These are phyloP conservation scores for Purpureocillium takamizusanense DNA, from an alignment of 2,329 filamentous ascomycete genomes.

Conservation along the genomic window DNA sequence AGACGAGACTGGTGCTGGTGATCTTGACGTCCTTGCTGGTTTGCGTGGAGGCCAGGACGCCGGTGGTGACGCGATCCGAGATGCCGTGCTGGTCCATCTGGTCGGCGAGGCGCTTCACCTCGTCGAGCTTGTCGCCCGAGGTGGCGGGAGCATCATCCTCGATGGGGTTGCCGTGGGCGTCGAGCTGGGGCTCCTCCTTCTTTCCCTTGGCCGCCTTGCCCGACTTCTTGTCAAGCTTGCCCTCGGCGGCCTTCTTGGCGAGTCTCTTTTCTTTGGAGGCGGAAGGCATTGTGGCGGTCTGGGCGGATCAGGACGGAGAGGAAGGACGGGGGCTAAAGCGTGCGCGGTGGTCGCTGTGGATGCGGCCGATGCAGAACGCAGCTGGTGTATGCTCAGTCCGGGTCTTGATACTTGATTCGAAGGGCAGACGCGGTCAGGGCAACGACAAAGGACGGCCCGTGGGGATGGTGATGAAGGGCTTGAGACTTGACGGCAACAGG, in stretches of 20 bases:
- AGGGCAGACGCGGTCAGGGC: too few species aligned
- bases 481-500: constrained; percentile 4
- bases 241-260: constrained; percentile 62
- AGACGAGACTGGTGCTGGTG: constrained; percentile 84
- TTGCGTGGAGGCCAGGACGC: constrained; percentile 79
- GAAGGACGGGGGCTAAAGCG: not conserved
- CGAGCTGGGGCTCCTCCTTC: constrained; percentile 60
- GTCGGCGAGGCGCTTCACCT: constrained; percentile 77
- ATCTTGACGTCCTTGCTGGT: constrained; percentile 95
- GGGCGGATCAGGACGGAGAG: constrained; percentile 1
- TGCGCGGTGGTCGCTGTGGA: too few species aligned
- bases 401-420: constrained; percentile 6
- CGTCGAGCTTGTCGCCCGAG: constrained; percentile 62
- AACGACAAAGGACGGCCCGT: too few species aligned
- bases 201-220: constrained; percentile 60
- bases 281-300: constrained; percentile 50
- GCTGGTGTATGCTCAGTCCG: not conserved
- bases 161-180: constrained; percentile 50
- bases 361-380: too few species aligned
- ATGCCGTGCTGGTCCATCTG: constrained; percentile 96
- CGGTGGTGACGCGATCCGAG: constrained; percentile 95
- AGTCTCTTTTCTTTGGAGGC: constrained; percentile 64
- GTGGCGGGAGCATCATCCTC: constrained; percentile 58
- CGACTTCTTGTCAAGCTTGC: constrained; percentile 67
- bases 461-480: constrained; percentile 6